These are phyloP conservation scores for Saururus chinensis DNA, from an alignment of 164 flowering plant species.

Conservation along the genomic window DNA sequence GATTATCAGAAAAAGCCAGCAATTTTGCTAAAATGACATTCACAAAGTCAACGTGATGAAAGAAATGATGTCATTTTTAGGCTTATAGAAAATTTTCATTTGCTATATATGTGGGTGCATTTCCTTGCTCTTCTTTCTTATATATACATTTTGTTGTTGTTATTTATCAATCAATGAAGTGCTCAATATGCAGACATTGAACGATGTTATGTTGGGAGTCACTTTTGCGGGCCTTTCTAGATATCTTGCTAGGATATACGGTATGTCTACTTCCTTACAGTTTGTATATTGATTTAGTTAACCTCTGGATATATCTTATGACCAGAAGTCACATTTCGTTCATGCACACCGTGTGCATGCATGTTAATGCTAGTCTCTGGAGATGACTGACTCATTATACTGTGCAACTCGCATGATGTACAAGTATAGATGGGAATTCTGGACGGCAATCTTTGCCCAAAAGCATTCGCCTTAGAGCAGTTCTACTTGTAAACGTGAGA, in stretches of 20 bases:
- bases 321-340: no score
- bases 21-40: no score
- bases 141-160: no score
- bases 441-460: conserved; percentile 14
- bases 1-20: no score
- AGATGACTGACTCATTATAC: no score
- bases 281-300: no score
- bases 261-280: neutral
- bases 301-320: no score
- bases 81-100: neutral
- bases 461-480: conserved; percentile 34
- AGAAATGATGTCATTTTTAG: no score
- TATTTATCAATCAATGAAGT: no score
- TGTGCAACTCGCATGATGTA: neutral
- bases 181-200: conserved; percentile 23
- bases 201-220: conserved; percentile 36
- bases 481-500: conserved; percentile 44
- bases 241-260: conserved; percentile 17
- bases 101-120: neutral
- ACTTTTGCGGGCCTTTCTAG: conserved; percentile 30
- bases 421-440: conserved; percentile 4
- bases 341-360: no score
- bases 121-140: neutral
- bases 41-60: no score
- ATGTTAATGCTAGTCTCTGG: no score